Evolutionary conservation across 768 basidiomycete genomes (phyloP), one percentile per base, ranked within the genome.

Genomic region (Kwoniella pini): DNA sequence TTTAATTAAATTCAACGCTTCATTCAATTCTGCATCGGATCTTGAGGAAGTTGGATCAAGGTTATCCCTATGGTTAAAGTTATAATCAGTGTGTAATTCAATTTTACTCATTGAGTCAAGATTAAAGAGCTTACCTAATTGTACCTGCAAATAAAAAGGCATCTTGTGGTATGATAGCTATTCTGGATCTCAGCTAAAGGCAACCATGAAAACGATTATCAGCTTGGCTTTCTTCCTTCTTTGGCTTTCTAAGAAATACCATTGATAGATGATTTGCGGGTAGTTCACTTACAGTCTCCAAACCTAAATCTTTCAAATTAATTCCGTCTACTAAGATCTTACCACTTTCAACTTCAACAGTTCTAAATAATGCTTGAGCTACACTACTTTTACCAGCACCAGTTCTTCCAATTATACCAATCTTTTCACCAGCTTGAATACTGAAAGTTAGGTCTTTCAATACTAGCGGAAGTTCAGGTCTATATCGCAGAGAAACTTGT

Each of bases 371-470:
- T 83, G 19, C 90, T 43, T 78, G 74, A 0, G 69, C 63, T 26
- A 59, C 74, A 64, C 70, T 70, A 39, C 64, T 70, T 59, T 81
- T 80, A 10, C 79, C 80, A 44, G 87, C 87, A 26, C 83, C 93
- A 3, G 94, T 97, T 39, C 83, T 67, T 0, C 83, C 83, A 21
- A 82, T 81, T 56, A 96, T 86, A n/a, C 95, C 95, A 12, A 77
- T 85, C 77, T 93, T 95, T 75, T 94, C 89, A 45, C 83, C 85
- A 0, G 88, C 81, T 68, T 85, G 81, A 68, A 93, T 86, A 7
- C 77, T 82, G 61, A 98, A 77, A 12, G 83, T 84, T 54, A 97
- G 83, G 27, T 87, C 83, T 65, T 85, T 88, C n/a, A 97, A 77
- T 7, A 93, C 88, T 15, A 88, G 79, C 58, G 91, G 90, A 9